Evolutionary conservation across 1,139 yeast species (phyloP), one percentile per base, ranked within the genome.

Genomic region (Saccharomyces pastorianus): DNA sequence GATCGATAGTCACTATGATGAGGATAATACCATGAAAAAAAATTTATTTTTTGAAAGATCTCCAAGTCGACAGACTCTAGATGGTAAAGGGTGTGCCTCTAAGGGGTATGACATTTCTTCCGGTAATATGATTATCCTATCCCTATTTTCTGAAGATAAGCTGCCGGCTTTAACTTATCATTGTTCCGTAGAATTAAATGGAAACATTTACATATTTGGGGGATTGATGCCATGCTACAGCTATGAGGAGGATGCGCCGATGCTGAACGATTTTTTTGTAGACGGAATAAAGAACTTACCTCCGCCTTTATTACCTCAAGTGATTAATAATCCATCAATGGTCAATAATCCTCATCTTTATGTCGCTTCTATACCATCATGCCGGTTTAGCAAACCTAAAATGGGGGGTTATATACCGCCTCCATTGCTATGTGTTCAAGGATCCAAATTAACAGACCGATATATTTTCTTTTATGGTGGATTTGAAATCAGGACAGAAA

Each of bases 401-500:
- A 47, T 64, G 4, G 44, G 56, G 2, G 75, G 74, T 13, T 71
- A 69, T 50, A 52, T 70, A 1, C 80, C 80, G 0, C 77, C 75
- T 7, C 69, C 77, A 0, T 54, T 77, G n/a, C 55, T 76, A 9
- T 72, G 78, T 54, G 66, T 74, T 53, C 61, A 70, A n/a, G 71
- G 73, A 2, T 65, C 72, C 9, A 65, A 61, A 49, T 59, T 78
- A 7, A 71, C 76, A 11, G 67, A 71, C 27, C 61, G 78, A 42
- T 73, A 76, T 56, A 70, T 76, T 29, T 64, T 76, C 51, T 68
- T 70, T 50, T 76, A 75, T 59, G 82, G 82, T 17, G 82, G 82
- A 0, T 70, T 77, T 55, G 76, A 77, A 56, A 55, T 77, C 2
- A 60, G 62, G 32, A 71, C 76, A 1, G 66, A 67, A 32, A 49